These are phyloP conservation scores for Mrakia frigida DNA, from an alignment of 768 basidiomycete genomes.

Conservation along the genomic window DNA sequence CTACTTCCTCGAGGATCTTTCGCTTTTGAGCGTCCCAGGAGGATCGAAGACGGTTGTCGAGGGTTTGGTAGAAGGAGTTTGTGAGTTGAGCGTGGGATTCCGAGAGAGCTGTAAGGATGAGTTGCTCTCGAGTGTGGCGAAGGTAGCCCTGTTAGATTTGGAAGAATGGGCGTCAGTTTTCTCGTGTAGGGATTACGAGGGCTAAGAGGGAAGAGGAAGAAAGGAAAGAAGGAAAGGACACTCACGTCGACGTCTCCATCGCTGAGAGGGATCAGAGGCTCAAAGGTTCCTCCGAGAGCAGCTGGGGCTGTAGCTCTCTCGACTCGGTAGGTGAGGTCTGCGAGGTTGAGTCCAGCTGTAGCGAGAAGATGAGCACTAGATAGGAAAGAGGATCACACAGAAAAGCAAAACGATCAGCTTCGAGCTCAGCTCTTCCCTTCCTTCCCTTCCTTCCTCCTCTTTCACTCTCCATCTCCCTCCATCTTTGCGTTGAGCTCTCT, in stretches of 20 bases:
- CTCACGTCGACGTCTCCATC: conserved; percentile 74
- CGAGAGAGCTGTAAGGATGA: conserved; percentile 88
- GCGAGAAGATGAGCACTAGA: conserved; percentile 68
- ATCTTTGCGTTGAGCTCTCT: no score
- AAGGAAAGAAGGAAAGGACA: not conserved
- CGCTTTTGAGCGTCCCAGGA: conserved; percentile 31
- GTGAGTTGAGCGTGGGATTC: conserved; percentile 46
- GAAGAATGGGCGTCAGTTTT: not conserved
- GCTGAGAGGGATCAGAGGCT: conserved; percentile 83
- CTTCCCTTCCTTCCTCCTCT: not conserved
- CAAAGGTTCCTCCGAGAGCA: conserved; percentile 58
- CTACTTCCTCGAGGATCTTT: conserved; percentile 31
- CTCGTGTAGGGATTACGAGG: not conserved
- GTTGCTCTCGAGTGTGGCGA: conserved; percentile 90
- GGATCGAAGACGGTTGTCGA: conserved; percentile 24
- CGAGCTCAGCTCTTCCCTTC: not conserved
- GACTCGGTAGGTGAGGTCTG: conserved; percentile 76
- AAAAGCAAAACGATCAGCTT: not conserved
- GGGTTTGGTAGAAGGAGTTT: conserved; percentile 23
- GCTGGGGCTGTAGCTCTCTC: conserved; percentile 68
- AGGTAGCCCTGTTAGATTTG: conserved; percentile 59
- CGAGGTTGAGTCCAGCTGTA: conserved; percentile 86
- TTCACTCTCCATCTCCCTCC: conserved; percentile 34
- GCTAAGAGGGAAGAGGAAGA: not conserved
- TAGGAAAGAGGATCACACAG: conserved; percentile 44